These are phyloP conservation scores for Dimocarpus longan DNA, from an alignment of 345 rosid genomes.

Conservation along the genomic window DNA sequence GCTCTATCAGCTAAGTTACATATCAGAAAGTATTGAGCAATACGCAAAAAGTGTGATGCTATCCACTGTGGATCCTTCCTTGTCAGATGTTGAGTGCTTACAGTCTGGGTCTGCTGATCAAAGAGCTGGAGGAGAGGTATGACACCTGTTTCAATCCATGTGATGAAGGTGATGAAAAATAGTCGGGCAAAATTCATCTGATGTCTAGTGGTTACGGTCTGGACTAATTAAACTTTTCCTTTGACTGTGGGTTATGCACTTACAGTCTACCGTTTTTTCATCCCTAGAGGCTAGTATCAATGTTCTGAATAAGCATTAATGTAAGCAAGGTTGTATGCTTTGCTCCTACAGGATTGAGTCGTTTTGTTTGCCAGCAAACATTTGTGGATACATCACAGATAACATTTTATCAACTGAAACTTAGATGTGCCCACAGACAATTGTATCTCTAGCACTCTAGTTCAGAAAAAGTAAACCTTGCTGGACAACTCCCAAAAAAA, in stretches of 20 bases:
- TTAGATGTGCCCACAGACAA: neutral
- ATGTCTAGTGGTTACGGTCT: neutral
- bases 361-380: neutral
- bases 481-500: neutral
- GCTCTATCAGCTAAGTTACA: constrained; percentile 78
- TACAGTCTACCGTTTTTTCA: neutral
- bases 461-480: constrained; percentile 6
- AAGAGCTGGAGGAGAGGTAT: constrained; percentile 66
- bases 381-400: neutral
- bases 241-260: neutral
- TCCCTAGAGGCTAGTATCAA: neutral
- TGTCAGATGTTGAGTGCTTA: constrained; percentile 42
- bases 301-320: neutral
- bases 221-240: neutral
- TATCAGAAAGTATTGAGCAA: constrained; percentile 73
- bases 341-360: neutral
- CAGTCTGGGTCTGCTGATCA: constrained; percentile 49
- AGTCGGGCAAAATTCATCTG: neutral
- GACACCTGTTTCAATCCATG: neutral
- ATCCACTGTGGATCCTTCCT: constrained; percentile 57
- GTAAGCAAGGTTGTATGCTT: neutral
- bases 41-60: constrained; percentile 81
- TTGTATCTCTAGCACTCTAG: neutral
- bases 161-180: neutral
- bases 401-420: neutral